phyloP scores from a whole-genome alignment of 345 rosid genomes.

The Gossypium mustelinum region DNA sequence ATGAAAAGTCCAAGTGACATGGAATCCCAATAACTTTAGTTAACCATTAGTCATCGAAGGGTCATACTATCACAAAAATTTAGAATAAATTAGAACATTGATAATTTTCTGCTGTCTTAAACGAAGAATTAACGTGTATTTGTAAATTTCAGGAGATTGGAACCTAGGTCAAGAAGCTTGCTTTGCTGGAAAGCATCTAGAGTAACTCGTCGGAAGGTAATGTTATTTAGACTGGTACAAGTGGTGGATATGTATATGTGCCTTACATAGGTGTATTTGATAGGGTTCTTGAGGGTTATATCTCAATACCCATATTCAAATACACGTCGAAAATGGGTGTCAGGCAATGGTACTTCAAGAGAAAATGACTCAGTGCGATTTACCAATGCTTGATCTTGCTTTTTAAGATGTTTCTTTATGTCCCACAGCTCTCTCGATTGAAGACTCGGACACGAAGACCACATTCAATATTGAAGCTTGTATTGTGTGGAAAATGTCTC shows the following conservation, averaged over 20 bases:
- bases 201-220: conserved; percentile 72
- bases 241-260: too few species aligned
- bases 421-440: conserved; percentile 57
- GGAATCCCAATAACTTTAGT: not conserved
- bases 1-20: too few species aligned
- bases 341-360: too few species aligned
- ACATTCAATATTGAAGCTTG: conserved; percentile 63
- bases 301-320: too few species aligned
- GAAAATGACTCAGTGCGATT: not conserved
- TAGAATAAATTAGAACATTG: not conserved
- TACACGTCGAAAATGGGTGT: too few species aligned
- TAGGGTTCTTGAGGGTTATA: too few species aligned
- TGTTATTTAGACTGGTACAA: too few species aligned
- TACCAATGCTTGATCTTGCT: not conserved
- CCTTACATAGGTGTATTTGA: too few species aligned
- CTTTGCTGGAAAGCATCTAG: conserved; percentile 82
- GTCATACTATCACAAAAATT: not conserved
- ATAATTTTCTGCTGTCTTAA: not conserved
- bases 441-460: conserved; percentile 54
- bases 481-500: conserved; percentile 65
- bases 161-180: conserved; percentile 79
- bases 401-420: not conserved
- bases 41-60: not conserved
- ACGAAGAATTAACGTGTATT: conserved; percentile 6
- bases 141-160: conserved; percentile 67